Evolutionary conservation across 148 eudicot species (phyloP).

Genomic region (Rhododendron williamsianum): DNA sequence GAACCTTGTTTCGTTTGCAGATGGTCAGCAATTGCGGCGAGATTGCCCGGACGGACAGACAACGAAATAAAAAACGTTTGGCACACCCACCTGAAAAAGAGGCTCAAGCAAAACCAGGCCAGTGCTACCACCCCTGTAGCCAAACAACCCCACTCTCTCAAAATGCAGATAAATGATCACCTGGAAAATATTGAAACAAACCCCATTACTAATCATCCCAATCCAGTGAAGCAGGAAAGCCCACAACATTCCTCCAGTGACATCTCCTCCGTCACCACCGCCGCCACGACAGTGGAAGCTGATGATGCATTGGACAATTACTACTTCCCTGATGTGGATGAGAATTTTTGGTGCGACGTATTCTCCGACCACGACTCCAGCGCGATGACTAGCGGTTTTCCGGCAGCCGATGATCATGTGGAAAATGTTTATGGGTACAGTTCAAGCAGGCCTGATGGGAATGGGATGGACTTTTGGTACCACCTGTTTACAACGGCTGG

Average conservation of each 20-base stretch:
- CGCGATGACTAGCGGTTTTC: constrained; percentile 9
- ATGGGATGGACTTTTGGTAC: constrained; percentile 47
- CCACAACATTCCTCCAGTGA: constrained; percentile 42
- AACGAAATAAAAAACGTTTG: constrained; percentile 81
- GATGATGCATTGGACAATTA: not conserved
- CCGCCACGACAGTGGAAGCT: not conserved
- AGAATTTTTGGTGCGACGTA: constrained; percentile 54
- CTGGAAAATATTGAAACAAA: constrained; percentile 12
- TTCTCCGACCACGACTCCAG: constrained; percentile 8
- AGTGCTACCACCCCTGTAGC: not conserved
- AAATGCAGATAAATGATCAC: not conserved
- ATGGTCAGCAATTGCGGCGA: constrained; percentile 81
- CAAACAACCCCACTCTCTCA: not conserved
- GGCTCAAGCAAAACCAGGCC: constrained; percentile 14
- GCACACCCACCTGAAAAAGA: constrained; percentile 75
- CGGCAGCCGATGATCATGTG: not conserved
- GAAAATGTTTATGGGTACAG: not conserved
- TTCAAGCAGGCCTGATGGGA: constrained; percentile 20
- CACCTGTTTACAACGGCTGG: constrained; percentile 36
- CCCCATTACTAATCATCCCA: not conserved
- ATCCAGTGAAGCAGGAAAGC: not conserved
- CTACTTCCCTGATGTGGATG: constrained; percentile 35
- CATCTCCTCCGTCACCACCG: constrained; percentile 30
- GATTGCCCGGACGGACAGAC: constrained; percentile 67
- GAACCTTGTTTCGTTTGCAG: constrained; percentile 23